Percentiles rank a stretch among this genome's conserved stretches.
Conservation (phyloP, 192 early-diverging fungal species). For the Mortierella claussenii region DNA sequence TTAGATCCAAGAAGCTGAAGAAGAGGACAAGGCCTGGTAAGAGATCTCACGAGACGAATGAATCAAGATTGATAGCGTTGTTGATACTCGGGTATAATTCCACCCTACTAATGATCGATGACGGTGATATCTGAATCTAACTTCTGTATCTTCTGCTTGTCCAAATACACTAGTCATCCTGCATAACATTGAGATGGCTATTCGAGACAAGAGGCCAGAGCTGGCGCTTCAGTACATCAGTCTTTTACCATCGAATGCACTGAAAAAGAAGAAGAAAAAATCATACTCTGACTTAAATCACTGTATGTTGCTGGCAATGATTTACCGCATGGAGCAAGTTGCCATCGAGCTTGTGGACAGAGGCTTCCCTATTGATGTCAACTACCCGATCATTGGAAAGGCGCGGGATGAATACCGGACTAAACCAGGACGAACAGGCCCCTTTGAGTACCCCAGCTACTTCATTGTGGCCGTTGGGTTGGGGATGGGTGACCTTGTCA, state of each 20-base stretch:
- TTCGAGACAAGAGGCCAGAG: conserved; percentile 53
- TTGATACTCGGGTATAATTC: too few species aligned
- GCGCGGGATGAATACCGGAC: conserved; percentile 45
- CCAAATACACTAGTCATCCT: conserved; percentile 55
- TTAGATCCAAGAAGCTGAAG: conserved; percentile 43
- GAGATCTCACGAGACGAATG: too few species aligned
- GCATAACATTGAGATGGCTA: conserved; percentile 54
- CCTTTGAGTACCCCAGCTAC: conserved; percentile 56
- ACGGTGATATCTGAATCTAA: too few species aligned
- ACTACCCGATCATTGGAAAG: conserved; percentile 53
- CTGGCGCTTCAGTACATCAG: conserved; percentile 51
- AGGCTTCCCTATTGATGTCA: conserved; percentile 55
- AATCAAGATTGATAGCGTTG: too few species aligned
- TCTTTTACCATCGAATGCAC: conserved; percentile 34
- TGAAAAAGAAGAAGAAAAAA: conserved; percentile 61
- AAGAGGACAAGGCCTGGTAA: conserved; percentile 49
- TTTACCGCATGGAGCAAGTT: conserved; percentile 54
- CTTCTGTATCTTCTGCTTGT: too few species aligned
- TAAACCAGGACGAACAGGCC: conserved; percentile 44
- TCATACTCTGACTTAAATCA: conserved; percentile 44
- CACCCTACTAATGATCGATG: too few species aligned
- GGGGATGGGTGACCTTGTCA: conserved; percentile 51
- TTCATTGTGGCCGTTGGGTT: conserved; percentile 56
- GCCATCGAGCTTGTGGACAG: conserved; percentile 53
- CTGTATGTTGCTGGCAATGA: conserved; percentile 56